Evolutionary conservation across 257 asterid genomes (phyloP).

Genomic region (Gentiana straminea): DNA sequence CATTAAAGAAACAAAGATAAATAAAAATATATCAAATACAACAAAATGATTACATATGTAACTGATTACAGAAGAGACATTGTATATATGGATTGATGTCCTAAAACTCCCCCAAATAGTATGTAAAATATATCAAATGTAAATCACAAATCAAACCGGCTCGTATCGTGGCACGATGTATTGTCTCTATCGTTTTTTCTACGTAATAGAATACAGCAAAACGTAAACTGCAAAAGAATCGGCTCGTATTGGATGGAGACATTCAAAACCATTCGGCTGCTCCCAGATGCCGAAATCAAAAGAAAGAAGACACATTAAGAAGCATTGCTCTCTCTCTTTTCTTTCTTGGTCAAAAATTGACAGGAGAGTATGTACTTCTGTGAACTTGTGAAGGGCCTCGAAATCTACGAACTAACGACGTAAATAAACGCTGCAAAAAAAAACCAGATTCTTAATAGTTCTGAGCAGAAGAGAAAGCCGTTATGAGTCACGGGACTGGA

Average conservation of each 20-base stretch:
- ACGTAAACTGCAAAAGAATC: neutral
- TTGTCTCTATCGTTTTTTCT: too few species aligned
- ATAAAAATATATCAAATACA: too few species aligned
- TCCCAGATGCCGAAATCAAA: neutral
- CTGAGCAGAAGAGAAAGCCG: too few species aligned
- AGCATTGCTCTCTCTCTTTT: neutral
- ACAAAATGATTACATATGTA: neutral
- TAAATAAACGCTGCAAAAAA: constrained; percentile 45
- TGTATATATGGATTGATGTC: neutral
- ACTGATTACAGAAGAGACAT: neutral
- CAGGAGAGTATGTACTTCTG: constrained; percentile 86
- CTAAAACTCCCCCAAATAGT: neutral
- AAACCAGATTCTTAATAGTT: neutral
- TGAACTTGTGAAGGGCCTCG: constrained; percentile 73
- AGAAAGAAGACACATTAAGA: constrained; percentile 1
- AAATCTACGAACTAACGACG: constrained; percentile 52
- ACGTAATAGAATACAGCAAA: neutral
- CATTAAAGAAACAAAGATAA: too few species aligned
- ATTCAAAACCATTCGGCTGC: neutral
- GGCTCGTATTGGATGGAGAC: neutral
- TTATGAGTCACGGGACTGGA: too few species aligned
- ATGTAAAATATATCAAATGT: too few species aligned
- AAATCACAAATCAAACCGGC: too few species aligned
- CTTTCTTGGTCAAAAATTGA: constrained; percentile 42
- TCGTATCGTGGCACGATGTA: too few species aligned